Conservation (phyloP, 2,329 filamentous ascomycete species). For the Beauveria sp. region DNA sequence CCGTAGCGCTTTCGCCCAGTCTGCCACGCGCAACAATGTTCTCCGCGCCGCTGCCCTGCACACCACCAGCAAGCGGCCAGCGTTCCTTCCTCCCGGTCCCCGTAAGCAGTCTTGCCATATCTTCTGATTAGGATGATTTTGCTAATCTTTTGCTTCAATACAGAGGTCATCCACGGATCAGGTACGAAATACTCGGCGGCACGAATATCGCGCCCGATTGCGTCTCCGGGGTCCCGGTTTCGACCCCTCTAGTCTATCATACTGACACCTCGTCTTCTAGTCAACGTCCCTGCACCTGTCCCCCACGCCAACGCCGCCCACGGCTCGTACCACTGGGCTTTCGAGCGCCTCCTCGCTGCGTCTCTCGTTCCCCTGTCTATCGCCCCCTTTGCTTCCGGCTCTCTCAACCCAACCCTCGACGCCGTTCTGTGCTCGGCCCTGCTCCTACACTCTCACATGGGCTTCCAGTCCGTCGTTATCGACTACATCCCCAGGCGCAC, state of each 20-base stretch:
- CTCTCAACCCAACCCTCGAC: slow-evolving; percentile 82
- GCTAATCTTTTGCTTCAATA: not conserved
- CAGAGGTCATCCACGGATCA: slow-evolving; percentile 68
- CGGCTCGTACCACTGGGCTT: slow-evolving; percentile 98
- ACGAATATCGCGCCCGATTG: not conserved
- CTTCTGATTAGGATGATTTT: too few species aligned
- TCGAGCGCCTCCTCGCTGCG: slow-evolving; percentile 77
- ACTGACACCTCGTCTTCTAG: slow-evolving; percentile 31
- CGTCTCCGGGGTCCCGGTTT: not conserved
- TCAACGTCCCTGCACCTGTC: slow-evolving; percentile 78
- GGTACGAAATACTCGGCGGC: slow-evolving; percentile 41
- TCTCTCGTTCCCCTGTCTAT: slow-evolving; percentile 80
- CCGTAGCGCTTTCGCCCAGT: slow-evolving; percentile 29
- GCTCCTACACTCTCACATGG: slow-evolving; percentile 90
- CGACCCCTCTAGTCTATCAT: not conserved
- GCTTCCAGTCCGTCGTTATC: slow-evolving; percentile 82
- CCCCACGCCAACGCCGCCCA: slow-evolving; percentile 68
- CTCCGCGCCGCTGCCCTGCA: slow-evolving; percentile 70
- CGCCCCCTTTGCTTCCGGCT: slow-evolving; percentile 85
- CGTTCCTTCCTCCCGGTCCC: slow-evolving; percentile 76
- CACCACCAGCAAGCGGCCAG: slow-evolving; percentile 66
- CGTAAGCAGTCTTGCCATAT: slow-evolving; percentile 49
- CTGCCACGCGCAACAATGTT: slow-evolving; percentile 27
- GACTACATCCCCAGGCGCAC: slow-evolving; percentile 79
- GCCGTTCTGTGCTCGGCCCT: slow-evolving; percentile 75